Conservation (phyloP, 192 early-diverging fungal genomes). For the Radiomyces spectabilis region DNA sequence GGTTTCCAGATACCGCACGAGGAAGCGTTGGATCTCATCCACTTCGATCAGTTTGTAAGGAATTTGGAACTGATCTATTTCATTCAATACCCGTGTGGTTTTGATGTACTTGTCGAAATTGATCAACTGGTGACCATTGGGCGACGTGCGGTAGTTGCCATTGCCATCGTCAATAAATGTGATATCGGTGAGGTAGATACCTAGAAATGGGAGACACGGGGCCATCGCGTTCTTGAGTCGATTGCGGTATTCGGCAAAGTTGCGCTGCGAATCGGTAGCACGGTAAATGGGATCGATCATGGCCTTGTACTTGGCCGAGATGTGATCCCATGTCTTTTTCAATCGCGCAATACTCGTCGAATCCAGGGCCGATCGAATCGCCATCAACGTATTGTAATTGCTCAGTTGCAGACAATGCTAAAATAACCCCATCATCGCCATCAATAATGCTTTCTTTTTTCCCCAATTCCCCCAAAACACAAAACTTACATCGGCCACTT, state of each 20-base stretch:
- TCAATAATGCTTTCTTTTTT: neutral
- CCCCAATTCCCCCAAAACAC: neutral
- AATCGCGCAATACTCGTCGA: conserved; percentile 64
- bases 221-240: conserved; percentile 40
- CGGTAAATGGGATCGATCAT: conserved; percentile 51
- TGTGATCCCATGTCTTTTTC: conserved; percentile 57
- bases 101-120: conserved; percentile 83
- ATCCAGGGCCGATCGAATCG: conserved; percentile 70
- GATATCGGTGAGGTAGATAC: conserved; percentile 73
- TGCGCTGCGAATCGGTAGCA: conserved; percentile 55
- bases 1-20: conserved; percentile 48
- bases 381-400: conserved; percentile 72
- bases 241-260: conserved; percentile 51
- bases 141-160: conserved; percentile 49
- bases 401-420: conserved; percentile 37
- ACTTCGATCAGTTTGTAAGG: conserved; percentile 69
- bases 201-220: conserved; percentile 73
- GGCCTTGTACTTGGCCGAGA: conserved; percentile 60
- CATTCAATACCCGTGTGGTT: conserved; percentile 73
- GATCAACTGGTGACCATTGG: conserved; percentile 55
- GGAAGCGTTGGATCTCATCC: conserved; percentile 66
- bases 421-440: neutral
- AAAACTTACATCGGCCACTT: conserved; percentile 11
- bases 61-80: conserved; percentile 80
- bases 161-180: conserved; percentile 85